phyloP scores from a whole-genome alignment of 2,329 filamentous ascomycete genomes.

The Huntiella bhutanensis region DNA sequence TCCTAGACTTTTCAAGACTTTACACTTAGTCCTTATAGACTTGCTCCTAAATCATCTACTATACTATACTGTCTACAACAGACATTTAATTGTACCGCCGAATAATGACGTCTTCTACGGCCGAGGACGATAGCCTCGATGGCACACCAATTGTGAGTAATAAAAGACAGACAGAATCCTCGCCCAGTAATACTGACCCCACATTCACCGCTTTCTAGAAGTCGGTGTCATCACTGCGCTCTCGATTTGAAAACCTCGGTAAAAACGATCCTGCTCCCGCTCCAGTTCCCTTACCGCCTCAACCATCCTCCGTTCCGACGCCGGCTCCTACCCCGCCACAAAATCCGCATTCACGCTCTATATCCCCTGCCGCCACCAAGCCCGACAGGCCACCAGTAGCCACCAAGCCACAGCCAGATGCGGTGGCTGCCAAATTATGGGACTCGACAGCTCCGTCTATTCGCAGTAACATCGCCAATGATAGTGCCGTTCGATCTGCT shows the following conservation, averaged over 20 bases:
- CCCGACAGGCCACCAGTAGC: constrained; percentile 22
- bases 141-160: constrained; percentile 52
- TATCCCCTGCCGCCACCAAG: constrained; percentile 22
- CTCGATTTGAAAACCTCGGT: constrained; percentile 63
- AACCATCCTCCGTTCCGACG: constrained; percentile 16
- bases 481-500: constrained; percentile 8
- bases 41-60: no score
- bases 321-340: constrained; percentile 4
- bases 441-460: constrained; percentile 14
- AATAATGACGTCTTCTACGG: constrained; percentile 11
- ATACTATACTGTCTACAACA: no score
- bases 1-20: no score
- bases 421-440: background rate
- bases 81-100: background rate
- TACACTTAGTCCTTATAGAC: no score
- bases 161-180: background rate
- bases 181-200: constrained; percentile 30
- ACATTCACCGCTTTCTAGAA: constrained; percentile 28
- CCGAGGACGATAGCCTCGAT: constrained; percentile 41
- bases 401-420: background rate
- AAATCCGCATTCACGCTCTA: constrained; percentile 16
- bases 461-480: constrained; percentile 14
- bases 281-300: constrained; percentile 20
- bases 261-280: constrained; percentile 22
- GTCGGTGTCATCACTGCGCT: constrained; percentile 64